Base-by-base conservation (phyloP, 345 rosid species). In the Citrus reticulata region DNA sequence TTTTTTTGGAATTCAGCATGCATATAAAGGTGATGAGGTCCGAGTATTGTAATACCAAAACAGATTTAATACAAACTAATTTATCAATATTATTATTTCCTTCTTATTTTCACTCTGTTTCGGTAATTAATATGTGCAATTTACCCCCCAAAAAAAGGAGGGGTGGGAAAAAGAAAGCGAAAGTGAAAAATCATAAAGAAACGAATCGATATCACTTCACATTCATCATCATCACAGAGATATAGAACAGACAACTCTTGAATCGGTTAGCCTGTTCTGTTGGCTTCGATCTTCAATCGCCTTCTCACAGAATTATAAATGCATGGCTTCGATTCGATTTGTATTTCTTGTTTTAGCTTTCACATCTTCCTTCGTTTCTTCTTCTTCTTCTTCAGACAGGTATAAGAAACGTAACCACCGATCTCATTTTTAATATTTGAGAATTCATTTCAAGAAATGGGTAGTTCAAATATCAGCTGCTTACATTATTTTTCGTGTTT, bases 361-460 rank as follows among this genome's bases (percentile, higher is more conserved):
- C 27, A 16, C 82, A 16, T 72, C 35, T 63, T 68, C 80, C 5
- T 71, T 81, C 74, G 74, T 82, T 66, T 35, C 37, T 35, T 35
- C 37, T 34, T 35, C 30, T 70, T 77, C 66, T 74, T 79, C 77
- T 58, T 81, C 82, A 27, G 84, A 77, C 70, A 84, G 88, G 91
- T 88, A 86, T 72, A 22, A 20, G n/a, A 60, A 66, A 37, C 29
- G 9, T 7, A 17, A 54, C 71, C 72, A 24, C 73, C 72, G 29
- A 22, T 61, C 58, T 80, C 68, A 24, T 34, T 76, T 78, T 62
- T 55, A 25, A 37, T 19, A 19, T 46, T 49, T 64, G 11, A 17
- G 60, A 22, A 13, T n/a, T 68, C 60, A 70, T 74, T 68, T 63
- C 42, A 51, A n/a, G 71, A 60, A 42, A 58, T 37, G 65, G 68